These are phyloP conservation scores for Pulveroboletus sp. DNA, from an alignment of 768 basidiomycete species.

Conservation along the genomic window DNA sequence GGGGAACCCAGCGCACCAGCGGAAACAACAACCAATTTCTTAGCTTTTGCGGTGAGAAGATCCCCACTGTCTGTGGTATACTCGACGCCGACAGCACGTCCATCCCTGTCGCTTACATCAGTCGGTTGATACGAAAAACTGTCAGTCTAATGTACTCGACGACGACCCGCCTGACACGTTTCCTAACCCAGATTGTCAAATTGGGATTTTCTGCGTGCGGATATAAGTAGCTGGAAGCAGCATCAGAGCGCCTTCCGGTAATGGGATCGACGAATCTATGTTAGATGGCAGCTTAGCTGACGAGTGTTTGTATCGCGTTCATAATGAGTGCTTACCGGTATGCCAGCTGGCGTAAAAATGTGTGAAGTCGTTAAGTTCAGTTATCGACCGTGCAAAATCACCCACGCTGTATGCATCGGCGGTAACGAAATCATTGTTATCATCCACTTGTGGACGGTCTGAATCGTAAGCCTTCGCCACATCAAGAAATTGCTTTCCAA, in stretches of 20 bases:
- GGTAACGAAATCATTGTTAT: conserved; percentile 44
- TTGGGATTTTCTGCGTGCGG: conserved; percentile 29
- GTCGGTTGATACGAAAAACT: not conserved
- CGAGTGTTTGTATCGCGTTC: not conserved
- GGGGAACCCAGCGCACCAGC: conserved; percentile 58
- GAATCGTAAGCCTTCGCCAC: conserved; percentile 48
- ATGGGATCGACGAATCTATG: conserved; percentile 52
- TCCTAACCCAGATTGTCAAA: conserved; percentile 31
- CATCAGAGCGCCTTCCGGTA: conserved; percentile 34
- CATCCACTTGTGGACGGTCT: conserved; percentile 40
- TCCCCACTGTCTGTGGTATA: conserved; percentile 24
- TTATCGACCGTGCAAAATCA: not conserved
- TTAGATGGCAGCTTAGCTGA: not conserved
- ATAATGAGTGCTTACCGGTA: conserved; percentile 13
- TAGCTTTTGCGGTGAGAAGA: conserved; percentile 25
- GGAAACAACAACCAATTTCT: conserved; percentile 47
- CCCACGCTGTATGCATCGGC: conserved; percentile 26
- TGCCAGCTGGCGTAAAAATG: conserved; percentile 9
- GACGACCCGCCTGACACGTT: conserved; percentile 34
- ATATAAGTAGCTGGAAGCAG: conserved; percentile 38
- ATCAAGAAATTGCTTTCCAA: conserved; percentile 44
- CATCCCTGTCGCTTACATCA: conserved; percentile 22
- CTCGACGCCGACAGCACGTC: conserved; percentile 38
- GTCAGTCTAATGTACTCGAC: conserved; percentile 31
- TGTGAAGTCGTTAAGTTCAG: not conserved